phyloP scores from a whole-genome alignment of 257 asterid genomes.

The Prunella vulgaris region DNA sequence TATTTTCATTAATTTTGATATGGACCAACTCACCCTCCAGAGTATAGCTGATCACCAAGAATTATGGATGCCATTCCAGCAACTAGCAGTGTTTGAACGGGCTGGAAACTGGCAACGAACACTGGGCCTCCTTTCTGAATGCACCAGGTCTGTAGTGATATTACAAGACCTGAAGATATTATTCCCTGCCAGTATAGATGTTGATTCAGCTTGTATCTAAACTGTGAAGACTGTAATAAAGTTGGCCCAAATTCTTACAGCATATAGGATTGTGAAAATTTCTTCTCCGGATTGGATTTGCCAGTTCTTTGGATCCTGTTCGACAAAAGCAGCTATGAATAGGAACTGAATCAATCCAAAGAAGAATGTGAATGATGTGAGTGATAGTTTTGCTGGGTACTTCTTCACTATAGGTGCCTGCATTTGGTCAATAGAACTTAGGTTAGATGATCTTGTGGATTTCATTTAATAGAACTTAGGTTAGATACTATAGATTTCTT shows the following conservation, averaged over 20 bases:
- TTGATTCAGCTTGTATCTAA: background rate
- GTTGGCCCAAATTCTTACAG: slow-evolving; percentile 41
- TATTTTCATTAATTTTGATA: background rate
- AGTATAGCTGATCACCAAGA: slow-evolving; percentile 66
- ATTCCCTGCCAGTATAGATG: slow-evolving; percentile 55
- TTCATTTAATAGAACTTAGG: background rate
- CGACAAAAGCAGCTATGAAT: slow-evolving; percentile 68
- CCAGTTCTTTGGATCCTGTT: slow-evolving; percentile 69
- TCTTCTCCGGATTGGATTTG: slow-evolving; percentile 64
- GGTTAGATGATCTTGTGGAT: background rate
- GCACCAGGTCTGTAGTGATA: slow-evolving; percentile 84
- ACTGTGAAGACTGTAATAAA: background rate
- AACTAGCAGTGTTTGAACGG: slow-evolving; percentile 80
- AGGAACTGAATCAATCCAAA: slow-evolving; percentile 77
- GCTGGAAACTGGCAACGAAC: slow-evolving; percentile 83
- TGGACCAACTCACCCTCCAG: slow-evolving; percentile 62
- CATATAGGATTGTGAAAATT: slow-evolving; percentile 66
- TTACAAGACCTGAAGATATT: slow-evolving; percentile 75
- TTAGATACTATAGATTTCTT: background rate
- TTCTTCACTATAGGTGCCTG: slow-evolving; percentile 83
- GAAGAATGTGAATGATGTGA: slow-evolving; percentile 79
- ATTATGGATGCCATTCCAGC: slow-evolving; percentile 70
- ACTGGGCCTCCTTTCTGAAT: slow-evolving; percentile 95
- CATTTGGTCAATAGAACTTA: slow-evolving; percentile 7
- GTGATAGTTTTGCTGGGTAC: slow-evolving; percentile 87